Evolutionary conservation across 2,329 filamentous ascomycete genomes (phyloP).

Genomic region (Trichoderma hamatum): DNA sequence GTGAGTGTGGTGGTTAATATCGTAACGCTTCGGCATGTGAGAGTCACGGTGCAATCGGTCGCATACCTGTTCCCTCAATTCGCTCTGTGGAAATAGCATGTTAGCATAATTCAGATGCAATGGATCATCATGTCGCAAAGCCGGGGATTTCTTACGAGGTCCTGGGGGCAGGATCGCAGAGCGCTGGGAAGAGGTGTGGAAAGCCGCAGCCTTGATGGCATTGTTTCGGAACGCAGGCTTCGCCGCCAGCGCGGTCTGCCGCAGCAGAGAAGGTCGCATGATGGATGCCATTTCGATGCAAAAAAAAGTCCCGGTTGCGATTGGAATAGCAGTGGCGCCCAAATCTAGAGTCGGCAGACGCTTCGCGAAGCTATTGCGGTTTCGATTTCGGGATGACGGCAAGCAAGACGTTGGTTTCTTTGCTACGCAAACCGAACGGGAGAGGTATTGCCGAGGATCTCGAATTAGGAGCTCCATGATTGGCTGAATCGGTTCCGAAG

Average conservation of each 20-base stretch:
- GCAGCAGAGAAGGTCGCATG: conserved; percentile 57
- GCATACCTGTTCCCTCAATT: conserved; percentile 74
- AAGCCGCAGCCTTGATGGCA: conserved; percentile 68
- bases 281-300: conserved; percentile 57
- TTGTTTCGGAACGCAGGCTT: conserved; percentile 39
- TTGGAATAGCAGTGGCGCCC: not conserved
- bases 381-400: conserved; percentile 22
- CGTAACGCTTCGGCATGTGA: not conserved
- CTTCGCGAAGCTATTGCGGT: conserved; percentile 9
- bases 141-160: conserved; percentile 68
- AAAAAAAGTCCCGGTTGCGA: not conserved
- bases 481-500: conserved; percentile 25
- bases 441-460: conserved; percentile 29
- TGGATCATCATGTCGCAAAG: not conserved
- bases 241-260: conserved; percentile 53
- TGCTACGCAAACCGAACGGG: conserved; percentile 21
- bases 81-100: conserved; percentile 57
- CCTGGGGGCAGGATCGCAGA: conserved; percentile 82
- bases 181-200: conserved; percentile 79
- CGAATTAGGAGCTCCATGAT: conserved; percentile 29
- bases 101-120: conserved; percentile 46
- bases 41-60: conserved; percentile 1
- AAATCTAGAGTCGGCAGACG: conserved; percentile 3
- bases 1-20: conserved; percentile 24
- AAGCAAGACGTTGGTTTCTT: not conserved